Conservation (phyloP, 306 rosid species). For the Alnus rubra region DNA sequence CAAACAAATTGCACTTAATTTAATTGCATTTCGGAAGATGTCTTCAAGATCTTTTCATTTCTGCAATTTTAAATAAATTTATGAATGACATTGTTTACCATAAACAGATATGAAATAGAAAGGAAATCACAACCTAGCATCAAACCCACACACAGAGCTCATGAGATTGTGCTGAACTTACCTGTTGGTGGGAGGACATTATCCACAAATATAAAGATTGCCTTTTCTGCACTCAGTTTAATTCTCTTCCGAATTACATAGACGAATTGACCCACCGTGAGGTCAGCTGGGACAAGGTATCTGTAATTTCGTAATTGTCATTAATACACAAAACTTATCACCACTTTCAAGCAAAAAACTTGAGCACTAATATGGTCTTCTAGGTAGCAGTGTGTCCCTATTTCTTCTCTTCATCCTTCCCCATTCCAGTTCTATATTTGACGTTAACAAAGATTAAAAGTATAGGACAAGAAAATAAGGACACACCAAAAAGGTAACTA, state of each 20-base stretch:
- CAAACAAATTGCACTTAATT: background rate
- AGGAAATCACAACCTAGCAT: constrained; percentile 2
- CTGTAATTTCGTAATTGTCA: constrained; percentile 3
- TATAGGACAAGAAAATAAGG: background rate
- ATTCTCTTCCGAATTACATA: constrained; percentile 7
- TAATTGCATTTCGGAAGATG: background rate
- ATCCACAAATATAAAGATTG: constrained; percentile 12
- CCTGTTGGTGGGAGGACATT: constrained; percentile 8
- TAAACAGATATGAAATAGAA: background rate
- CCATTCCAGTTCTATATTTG: background rate
- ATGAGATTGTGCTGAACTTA: constrained; percentile 2
- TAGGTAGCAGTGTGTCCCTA: background rate
- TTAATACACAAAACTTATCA: background rate
- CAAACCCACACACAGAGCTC: background rate
- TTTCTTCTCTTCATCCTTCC: background rate
- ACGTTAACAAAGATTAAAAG: background rate
- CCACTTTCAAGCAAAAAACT: background rate
- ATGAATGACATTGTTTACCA: background rate
- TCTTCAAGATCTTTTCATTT: background rate
- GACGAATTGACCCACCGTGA: constrained; percentile 3
- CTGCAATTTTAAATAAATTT: background rate
- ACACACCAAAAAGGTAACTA: background rate
- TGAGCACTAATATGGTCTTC: background rate
- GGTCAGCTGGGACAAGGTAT: constrained; percentile 24
- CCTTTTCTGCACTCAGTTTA: background rate